Conservation (phyloP, 805 yeast species). For the Candida gorgasii region DNA sequence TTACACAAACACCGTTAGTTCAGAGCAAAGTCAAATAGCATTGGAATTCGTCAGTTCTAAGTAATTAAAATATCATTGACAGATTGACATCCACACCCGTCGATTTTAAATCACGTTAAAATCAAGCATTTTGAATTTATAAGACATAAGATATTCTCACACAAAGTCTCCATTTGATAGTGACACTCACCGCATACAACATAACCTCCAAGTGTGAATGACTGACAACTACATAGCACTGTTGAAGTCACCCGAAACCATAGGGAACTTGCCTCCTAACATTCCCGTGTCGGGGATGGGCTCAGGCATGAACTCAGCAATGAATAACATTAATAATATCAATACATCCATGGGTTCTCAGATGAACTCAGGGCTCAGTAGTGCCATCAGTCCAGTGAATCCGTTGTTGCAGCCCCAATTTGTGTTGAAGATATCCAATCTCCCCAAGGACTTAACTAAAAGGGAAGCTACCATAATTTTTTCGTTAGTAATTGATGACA, state of each 20-base stretch:
- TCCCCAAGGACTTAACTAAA: slow-evolving; percentile 62
- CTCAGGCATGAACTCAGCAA: too few species aligned
- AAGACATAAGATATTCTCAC: slow-evolving; percentile 8
- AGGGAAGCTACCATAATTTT: slow-evolving; percentile 71
- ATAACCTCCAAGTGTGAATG: slow-evolving; percentile 3
- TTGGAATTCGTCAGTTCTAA: slow-evolving; percentile 3
- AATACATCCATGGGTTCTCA: too few species aligned
- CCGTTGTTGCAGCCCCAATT: slow-evolving; percentile 7
- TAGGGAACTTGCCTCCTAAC: too few species aligned
- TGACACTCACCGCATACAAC: slow-evolving; percentile 2
- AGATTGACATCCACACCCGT: too few species aligned
- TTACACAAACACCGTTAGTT: slow-evolving; percentile 2
- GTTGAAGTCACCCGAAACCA: slow-evolving; percentile 9
- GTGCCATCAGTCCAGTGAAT: too few species aligned
- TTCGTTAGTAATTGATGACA: slow-evolving; percentile 64
- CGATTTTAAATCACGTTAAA: not conserved
- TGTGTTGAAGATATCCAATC: slow-evolving; percentile 43
- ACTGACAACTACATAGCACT: slow-evolving; percentile 13
- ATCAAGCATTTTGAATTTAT: not conserved
- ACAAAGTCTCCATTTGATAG: slow-evolving; percentile 7
- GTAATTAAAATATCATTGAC: not conserved
- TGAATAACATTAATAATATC: too few species aligned
- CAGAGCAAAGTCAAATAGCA: slow-evolving; percentile 1
- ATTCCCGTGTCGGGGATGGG: too few species aligned
- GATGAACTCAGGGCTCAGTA: too few species aligned